phyloP scores from a whole-genome alignment of 2,329 filamentous ascomycete genomes.

The Aspergillus transmontanensis region DNA sequence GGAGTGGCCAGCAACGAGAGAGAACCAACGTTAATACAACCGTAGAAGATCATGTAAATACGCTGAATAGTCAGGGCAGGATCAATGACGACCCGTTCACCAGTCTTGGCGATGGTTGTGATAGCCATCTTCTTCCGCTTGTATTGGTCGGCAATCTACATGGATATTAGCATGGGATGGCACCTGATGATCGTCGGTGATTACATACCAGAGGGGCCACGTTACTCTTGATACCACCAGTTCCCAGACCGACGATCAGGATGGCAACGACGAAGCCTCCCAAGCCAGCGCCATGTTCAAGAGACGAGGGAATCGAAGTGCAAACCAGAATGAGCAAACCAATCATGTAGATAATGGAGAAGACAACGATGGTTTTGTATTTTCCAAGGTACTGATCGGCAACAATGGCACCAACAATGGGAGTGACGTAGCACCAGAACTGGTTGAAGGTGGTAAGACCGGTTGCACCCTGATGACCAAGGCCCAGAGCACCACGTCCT shows the following conservation, averaged over 20 bases:
- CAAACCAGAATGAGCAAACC: constrained; percentile 58
- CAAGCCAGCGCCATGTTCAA: constrained; percentile 55
- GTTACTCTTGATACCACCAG: constrained; percentile 71
- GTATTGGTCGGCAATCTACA: constrained; percentile 67
- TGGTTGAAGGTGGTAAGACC: constrained; percentile 56
- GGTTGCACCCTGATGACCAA: constrained; percentile 50
- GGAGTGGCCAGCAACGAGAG: constrained; percentile 68
- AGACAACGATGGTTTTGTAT: constrained; percentile 61
- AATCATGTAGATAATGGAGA: constrained; percentile 60
- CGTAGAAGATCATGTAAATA: constrained; percentile 76
- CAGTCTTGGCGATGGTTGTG: constrained; percentile 42
- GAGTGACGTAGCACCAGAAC: constrained; percentile 62
- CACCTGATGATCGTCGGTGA: neutral
- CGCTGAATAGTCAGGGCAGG: constrained; percentile 67
- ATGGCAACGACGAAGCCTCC: constrained; percentile 59
- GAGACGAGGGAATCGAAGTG: constrained; percentile 56
- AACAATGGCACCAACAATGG: constrained; percentile 60
- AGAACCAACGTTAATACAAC: constrained; percentile 73
- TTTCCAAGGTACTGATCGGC: constrained; percentile 64
- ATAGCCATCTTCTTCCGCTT: constrained; percentile 57
- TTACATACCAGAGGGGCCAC: constrained; percentile 50
- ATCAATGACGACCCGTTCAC: constrained; percentile 65
- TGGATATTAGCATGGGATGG: neutral
- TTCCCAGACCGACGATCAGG: constrained; percentile 66
- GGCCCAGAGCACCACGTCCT: constrained; percentile 45